These are phyloP conservation scores for Excoecaria agallocha DNA, from an alignment of 345 rosid species.

Conservation along the genomic window DNA sequence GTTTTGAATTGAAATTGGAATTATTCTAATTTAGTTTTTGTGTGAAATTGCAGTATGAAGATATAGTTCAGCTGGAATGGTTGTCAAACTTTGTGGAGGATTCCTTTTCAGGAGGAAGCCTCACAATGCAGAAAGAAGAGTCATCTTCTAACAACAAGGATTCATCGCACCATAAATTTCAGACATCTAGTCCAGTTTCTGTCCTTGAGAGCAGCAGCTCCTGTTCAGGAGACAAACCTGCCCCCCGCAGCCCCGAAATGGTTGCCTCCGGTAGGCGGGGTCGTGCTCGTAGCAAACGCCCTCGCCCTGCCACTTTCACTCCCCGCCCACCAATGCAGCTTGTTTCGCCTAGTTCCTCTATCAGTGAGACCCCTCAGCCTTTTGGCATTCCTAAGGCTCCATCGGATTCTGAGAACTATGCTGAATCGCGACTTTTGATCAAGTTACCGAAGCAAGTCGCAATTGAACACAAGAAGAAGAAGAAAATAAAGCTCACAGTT, in stretches of 20 bases:
- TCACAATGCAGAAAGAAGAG: conserved; percentile 51
- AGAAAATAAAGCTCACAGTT: conserved; percentile 62
- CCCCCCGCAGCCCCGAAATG: conserved; percentile 39
- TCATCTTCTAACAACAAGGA: conserved; percentile 37
- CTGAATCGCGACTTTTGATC: conserved; percentile 59
- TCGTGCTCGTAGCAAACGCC: conserved; percentile 91
- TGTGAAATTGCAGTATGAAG: conserved; percentile 63
- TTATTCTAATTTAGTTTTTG: neutral
- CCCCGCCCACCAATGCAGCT: conserved; percentile 56
- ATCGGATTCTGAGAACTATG: conserved; percentile 57
- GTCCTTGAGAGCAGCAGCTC: conserved; percentile 94
- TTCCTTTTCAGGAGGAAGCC: conserved; percentile 73
- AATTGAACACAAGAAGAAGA: conserved; percentile 65
- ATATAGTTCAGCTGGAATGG: conserved; percentile 86
- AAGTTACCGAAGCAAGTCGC: conserved; percentile 60
- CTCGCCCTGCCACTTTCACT: conserved; percentile 66
- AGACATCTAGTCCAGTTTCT: conserved; percentile 76
- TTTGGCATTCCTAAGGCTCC: conserved; percentile 24
- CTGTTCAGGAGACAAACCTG: conserved; percentile 54
- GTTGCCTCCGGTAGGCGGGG: conserved; percentile 49
- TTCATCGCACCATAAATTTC: conserved; percentile 46
- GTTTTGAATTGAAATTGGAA: neutral
- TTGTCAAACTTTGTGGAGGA: conserved; percentile 71
- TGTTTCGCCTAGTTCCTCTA: conserved; percentile 38
- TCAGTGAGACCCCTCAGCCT: conserved; percentile 26